A percentile compares a stretch with the other conserved stretches of the same genome.
Evolutionary conservation across 305 asterid species (phyloP).

Genomic region (Fraxinus baroniana): DNA sequence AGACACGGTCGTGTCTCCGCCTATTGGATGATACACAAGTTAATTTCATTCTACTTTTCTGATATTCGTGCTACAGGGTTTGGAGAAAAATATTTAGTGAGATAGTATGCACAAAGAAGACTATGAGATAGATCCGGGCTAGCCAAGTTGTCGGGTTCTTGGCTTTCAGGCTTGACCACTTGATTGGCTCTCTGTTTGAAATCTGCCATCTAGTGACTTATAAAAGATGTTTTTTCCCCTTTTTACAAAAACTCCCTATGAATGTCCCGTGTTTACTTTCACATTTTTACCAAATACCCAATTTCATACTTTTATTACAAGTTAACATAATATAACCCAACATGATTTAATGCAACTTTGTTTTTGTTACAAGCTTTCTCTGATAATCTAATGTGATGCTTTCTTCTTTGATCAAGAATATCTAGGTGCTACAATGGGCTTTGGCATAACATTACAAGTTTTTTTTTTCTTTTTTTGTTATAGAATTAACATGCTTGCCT

Average conservation of each 20-base stretch:
- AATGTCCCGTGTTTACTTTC: background rate
- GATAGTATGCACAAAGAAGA: too few relatives aligned
- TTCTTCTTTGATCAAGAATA: too few relatives aligned
- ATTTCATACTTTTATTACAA: background rate
- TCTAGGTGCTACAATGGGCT: constrained; percentile 68
- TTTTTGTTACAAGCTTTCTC: background rate
- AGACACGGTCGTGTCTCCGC: background rate
- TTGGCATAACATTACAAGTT: constrained; percentile 82
- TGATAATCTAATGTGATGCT: background rate
- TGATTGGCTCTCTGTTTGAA: too few relatives aligned
- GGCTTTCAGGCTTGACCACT: too few relatives aligned
- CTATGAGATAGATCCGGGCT: too few relatives aligned
- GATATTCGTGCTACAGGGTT: background rate
- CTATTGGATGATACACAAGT: background rate
- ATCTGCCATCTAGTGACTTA: too few relatives aligned
- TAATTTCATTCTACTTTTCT: background rate
- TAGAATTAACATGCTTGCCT: background rate
- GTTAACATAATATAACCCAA: background rate
- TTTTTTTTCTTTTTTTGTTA: background rate
- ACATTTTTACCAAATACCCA: background rate
- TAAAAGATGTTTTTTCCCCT: too few relatives aligned
- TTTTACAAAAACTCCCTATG: too few relatives aligned
- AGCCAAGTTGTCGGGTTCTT: too few relatives aligned
- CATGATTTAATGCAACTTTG: background rate
- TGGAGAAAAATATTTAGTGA: background rate